A percentile compares a stretch with the other conserved stretches of the same genome.
phyloP scores from a whole-genome alignment of 1,284 basidiomycete genomes.

The Bondarzewia mesenterica region DNA sequence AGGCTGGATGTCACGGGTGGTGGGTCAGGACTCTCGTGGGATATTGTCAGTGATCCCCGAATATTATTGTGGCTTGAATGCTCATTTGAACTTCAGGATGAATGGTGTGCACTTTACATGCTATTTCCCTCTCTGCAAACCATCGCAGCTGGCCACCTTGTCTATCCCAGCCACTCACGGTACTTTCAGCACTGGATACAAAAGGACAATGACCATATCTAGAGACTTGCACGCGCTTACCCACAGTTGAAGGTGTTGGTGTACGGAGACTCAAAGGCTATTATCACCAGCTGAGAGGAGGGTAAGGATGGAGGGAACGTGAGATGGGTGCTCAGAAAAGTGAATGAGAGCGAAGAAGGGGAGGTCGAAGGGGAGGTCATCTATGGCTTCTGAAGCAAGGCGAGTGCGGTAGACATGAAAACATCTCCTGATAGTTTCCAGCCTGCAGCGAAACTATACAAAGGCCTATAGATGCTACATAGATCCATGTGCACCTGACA shows the following conservation, averaged over 20 bases:
- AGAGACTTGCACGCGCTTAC: neutral
- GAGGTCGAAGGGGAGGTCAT: neutral
- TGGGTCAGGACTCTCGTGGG: neutral
- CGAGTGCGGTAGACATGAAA: no score
- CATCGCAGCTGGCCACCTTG: neutral
- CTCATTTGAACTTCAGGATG: no score
- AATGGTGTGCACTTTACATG: neutral
- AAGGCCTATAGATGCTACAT: no score
- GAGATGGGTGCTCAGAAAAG: neutral
- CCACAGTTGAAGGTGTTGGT: neutral
- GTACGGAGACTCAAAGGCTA: neutral
- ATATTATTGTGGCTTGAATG: neutral
- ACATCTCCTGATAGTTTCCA: no score
- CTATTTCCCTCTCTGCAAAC: neutral
- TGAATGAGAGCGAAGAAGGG: neutral
- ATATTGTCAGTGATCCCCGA: neutral
- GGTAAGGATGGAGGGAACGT: neutral
- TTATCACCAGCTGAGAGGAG: neutral
- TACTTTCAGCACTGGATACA: neutral
- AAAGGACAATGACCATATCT: neutral
- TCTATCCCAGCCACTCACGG: neutral
- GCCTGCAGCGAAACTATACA: no score
- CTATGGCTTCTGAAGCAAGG: no score
- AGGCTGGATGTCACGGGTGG: neutral
- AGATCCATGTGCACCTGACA: no score